Conservation (phyloP, 2,329 filamentous ascomycete species). For the Sphaerulina populicola region DNA sequence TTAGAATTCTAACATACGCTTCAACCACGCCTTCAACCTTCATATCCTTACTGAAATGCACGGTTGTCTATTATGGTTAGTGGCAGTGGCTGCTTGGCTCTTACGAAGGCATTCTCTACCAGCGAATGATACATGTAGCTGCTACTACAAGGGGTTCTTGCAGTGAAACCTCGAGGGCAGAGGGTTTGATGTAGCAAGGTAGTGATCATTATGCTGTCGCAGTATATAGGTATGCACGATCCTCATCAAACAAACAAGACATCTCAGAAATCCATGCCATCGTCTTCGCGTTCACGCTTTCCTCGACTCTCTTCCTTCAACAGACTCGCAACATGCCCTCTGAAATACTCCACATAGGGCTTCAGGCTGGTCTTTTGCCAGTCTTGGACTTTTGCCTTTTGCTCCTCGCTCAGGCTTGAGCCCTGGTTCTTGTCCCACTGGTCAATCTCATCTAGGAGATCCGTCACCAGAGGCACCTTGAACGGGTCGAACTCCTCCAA, state of each 20-base stretch:
- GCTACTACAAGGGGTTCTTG: too few species aligned
- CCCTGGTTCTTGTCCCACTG: conserved; percentile 53
- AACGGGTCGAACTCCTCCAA: conserved; percentile 82
- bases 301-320: conserved; percentile 60
- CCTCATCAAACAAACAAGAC: neutral
- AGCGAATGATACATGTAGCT: too few species aligned
- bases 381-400: conserved; percentile 56
- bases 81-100: too few species aligned
- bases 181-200: too few species aligned
- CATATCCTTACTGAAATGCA: too few species aligned
- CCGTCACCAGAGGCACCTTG: conserved; percentile 77
- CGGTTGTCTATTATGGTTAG: too few species aligned
- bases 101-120: too few species aligned
- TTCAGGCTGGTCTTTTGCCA: conserved; percentile 97
- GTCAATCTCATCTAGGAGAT: conserved; percentile 78
- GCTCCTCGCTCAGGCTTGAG: conserved; percentile 37
- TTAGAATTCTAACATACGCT: too few species aligned
- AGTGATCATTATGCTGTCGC: too few species aligned
- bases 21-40: too few species aligned
- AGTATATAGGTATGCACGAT: too few species aligned
- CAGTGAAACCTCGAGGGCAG: too few species aligned
- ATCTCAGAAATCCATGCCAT: conserved; percentile 60
- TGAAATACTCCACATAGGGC: conserved; percentile 85
- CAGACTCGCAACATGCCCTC: conserved; percentile 66
- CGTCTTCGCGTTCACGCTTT: conserved; percentile 50